phyloP scores from a whole-genome alignment of 768 basidiomycete species.

The Lactifluus echinatus region DNA sequence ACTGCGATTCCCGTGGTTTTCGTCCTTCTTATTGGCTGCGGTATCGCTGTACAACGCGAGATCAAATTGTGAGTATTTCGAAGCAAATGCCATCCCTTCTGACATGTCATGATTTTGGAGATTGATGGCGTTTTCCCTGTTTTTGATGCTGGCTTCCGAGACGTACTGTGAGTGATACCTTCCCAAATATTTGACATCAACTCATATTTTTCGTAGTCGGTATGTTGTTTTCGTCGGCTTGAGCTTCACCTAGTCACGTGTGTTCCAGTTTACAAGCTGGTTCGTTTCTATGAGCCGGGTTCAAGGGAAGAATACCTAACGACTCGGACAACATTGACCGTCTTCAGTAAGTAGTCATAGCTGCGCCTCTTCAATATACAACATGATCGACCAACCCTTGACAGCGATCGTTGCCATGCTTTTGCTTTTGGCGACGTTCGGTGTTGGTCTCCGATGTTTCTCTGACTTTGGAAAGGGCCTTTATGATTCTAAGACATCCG shows the following conservation, averaged over 20 bases:
- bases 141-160: conserved; percentile 68
- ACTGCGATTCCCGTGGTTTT: conserved; percentile 78
- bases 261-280: conserved; percentile 68
- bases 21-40: conserved; percentile 53
- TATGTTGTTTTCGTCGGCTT: not conserved
- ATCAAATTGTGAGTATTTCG: conserved; percentile 55
- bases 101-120: conserved; percentile 28
- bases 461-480: conserved; percentile 79
- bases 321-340: conserved; percentile 72
- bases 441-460: conserved; percentile 71
- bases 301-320: conserved; percentile 49
- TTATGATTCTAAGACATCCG: conserved; percentile 58
- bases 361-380: not conserved
- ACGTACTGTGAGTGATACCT: conserved; percentile 54
- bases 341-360: conserved; percentile 55
- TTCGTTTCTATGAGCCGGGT: conserved; percentile 65
- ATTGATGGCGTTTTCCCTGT: conserved; percentile 64
- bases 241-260: not conserved
- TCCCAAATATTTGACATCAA: not conserved
- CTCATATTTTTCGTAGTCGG: conserved; percentile 6
- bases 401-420: conserved; percentile 71
- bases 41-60: conserved; percentile 67
- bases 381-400: not conserved
- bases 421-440: conserved; percentile 64
- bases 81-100: not conserved